Evolutionary conservation across 768 basidiomycete species (phyloP).

Genomic region (Lentinus tigrinus): DNA sequence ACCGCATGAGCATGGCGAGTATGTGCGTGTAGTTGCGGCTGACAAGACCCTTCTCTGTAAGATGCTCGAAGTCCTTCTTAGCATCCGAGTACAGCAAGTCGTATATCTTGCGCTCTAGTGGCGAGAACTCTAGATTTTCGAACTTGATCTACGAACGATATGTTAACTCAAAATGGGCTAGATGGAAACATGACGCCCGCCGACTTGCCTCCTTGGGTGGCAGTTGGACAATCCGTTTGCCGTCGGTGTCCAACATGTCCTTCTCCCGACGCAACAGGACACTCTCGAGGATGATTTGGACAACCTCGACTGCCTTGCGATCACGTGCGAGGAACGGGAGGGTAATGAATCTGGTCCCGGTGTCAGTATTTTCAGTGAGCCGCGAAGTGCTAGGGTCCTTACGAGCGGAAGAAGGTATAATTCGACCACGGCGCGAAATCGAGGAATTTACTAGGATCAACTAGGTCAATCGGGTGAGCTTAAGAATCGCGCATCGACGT

Average conservation of each 20-base stretch:
- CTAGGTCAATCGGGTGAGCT: not conserved
- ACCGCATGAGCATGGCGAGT: constrained; percentile 95
- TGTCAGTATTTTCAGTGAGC: not conserved
- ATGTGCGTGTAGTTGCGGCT: constrained; percentile 85
- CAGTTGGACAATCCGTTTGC: constrained; percentile 84
- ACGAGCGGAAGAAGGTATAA: constrained; percentile 88
- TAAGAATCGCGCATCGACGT: constrained; percentile 14
- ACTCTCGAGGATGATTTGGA: constrained; percentile 91
- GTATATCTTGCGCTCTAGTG: constrained; percentile 83
- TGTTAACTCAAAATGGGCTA: not conserved
- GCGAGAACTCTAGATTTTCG: constrained; percentile 78
- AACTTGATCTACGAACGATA: constrained; percentile 49
- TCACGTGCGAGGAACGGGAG: constrained; percentile 90
- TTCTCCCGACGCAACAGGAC: constrained; percentile 89
- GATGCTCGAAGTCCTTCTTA: constrained; percentile 76
- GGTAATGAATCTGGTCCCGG: constrained; percentile 70
- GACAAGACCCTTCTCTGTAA: constrained; percentile 75
- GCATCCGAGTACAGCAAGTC: constrained; percentile 80
- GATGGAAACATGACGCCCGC: no score
- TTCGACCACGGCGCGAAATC: constrained; percentile 80
- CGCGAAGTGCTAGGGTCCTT: constrained; percentile 25
- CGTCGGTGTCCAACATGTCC: constrained; percentile 84
- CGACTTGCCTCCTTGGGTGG: constrained; percentile 73
- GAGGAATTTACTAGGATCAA: constrained; percentile 61
- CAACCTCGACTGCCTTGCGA: constrained; percentile 90